Conservation (phyloP, 768 basidiomycete species). For the Tubosaeta sp. region DNA sequence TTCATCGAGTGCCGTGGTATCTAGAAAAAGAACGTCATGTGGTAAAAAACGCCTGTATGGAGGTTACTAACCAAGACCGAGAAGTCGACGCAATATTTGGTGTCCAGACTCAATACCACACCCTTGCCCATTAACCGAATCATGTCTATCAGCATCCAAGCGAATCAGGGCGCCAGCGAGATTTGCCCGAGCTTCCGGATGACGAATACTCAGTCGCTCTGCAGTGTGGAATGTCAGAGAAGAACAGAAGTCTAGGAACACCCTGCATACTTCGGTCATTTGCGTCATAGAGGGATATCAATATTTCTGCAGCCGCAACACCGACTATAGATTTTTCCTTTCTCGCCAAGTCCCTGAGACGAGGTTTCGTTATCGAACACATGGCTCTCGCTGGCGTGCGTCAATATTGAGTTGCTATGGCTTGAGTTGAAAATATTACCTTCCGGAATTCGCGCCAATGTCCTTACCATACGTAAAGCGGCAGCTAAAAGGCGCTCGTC, state of each 20-base stretch:
- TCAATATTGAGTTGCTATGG: background rate
- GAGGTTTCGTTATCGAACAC: conserved; percentile 7
- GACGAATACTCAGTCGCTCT: conserved; percentile 7
- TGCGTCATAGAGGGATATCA: conserved; percentile 6
- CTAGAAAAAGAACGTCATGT: conserved; percentile 1
- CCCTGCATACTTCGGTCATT: background rate
- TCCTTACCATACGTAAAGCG: conserved; percentile 14
- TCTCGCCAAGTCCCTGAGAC: conserved; percentile 12
- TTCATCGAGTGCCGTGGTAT: background rate
- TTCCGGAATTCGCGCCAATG: conserved; percentile 13
- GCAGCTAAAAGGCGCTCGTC: conserved; percentile 8
- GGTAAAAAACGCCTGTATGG: background rate
- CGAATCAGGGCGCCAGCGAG: conserved; percentile 10
- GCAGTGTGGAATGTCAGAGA: background rate
- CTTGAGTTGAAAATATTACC: background rate
- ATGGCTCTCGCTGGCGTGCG: background rate
- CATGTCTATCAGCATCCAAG: background rate
- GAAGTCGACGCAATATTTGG: conserved; percentile 8
- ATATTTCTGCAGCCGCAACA: conserved; percentile 17
- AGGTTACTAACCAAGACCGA: conserved; percentile 14
- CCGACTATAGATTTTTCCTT: conserved; percentile 8
- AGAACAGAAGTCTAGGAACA: background rate
- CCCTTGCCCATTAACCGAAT: background rate
- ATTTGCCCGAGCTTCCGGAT: conserved; percentile 11
- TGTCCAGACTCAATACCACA: background rate